A percentile compares a stretch with the other conserved stretches of the same genome.
Conservation (phyloP, 768 basidiomycete species). For the Kwoniella sp. region DNA sequence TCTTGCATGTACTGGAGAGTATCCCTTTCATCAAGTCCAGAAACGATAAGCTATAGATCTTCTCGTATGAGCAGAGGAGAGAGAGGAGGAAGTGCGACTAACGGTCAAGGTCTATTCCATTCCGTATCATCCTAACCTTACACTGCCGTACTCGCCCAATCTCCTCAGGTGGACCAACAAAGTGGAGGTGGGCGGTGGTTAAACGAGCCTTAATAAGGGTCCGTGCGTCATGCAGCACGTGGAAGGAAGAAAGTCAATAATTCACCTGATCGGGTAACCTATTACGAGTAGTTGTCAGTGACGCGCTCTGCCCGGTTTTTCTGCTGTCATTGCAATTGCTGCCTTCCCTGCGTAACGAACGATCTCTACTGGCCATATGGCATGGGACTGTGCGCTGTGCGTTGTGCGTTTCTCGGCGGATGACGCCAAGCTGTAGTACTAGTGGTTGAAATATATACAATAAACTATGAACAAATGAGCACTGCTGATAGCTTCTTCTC, state of each 20-base stretch:
- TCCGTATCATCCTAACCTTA: neutral
- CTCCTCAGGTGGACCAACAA: neutral
- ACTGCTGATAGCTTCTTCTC: too few relatives aligned
- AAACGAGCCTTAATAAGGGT: neutral
- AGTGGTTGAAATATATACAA: too few relatives aligned
- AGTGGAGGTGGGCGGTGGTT: neutral
- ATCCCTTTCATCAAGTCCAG: too few relatives aligned
- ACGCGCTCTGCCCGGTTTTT: neutral
- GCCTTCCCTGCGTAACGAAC: too few relatives aligned
- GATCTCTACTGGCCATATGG: too few relatives aligned
- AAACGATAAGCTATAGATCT: too few relatives aligned
- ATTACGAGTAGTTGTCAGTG: neutral
- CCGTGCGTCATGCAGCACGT: neutral
- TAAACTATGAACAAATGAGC: too few relatives aligned
- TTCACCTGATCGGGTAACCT: conserved; percentile 10
- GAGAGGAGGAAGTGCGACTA: conserved; percentile 1
- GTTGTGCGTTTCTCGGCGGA: conserved; percentile 2
- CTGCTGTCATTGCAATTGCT: too few relatives aligned
- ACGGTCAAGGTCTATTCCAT: too few relatives aligned
- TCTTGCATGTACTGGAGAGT: too few relatives aligned
- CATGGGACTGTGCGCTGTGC: too few relatives aligned
- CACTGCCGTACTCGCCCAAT: neutral
- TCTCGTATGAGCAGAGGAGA: too few relatives aligned
- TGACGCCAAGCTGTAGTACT: neutral
- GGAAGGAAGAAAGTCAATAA: neutral